These are phyloP conservation scores for Chaetomium tenue DNA, from an alignment of 495 filamentous ascomycete species.

Conservation along the genomic window DNA sequence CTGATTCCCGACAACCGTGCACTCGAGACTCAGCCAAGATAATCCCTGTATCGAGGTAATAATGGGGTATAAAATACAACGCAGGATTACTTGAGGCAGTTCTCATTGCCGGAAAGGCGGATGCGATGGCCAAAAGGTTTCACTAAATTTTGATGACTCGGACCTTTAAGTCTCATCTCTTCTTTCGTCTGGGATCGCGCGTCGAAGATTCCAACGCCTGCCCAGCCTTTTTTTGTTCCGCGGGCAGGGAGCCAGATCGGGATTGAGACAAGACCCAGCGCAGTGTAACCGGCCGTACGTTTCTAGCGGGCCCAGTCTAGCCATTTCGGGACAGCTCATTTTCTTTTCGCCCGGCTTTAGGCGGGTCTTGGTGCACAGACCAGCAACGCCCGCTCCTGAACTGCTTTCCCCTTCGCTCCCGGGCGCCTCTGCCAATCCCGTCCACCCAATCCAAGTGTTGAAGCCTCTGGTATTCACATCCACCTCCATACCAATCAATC, in stretches of 20 bases:
- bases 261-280: constrained; percentile 9
- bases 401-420: constrained; percentile 16
- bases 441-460: constrained; percentile 27
- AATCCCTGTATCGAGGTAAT: background rate
- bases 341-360: constrained; percentile 28
- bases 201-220: background rate
- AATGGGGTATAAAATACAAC: background rate
- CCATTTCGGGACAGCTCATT: constrained; percentile 33
- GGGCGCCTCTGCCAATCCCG: constrained; percentile 29
- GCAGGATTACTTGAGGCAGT: background rate
- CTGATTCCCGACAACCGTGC: background rate
- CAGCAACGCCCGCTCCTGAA: constrained; percentile 22
- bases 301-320: constrained; percentile 30
- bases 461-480: constrained; percentile 15
- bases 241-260: background rate
- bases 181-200: background rate
- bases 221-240: background rate
- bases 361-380: constrained; percentile 26
- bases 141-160: background rate
- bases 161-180: background rate
- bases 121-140: no score
- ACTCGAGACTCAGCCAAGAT: background rate
- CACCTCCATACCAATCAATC: constrained; percentile 34
- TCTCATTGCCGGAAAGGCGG: no score
- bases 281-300: constrained; percentile 23